These are phyloP conservation scores for Scytalidium lignicola DNA, from an alignment of 2,329 filamentous ascomycete species.

Conservation along the genomic window DNA sequence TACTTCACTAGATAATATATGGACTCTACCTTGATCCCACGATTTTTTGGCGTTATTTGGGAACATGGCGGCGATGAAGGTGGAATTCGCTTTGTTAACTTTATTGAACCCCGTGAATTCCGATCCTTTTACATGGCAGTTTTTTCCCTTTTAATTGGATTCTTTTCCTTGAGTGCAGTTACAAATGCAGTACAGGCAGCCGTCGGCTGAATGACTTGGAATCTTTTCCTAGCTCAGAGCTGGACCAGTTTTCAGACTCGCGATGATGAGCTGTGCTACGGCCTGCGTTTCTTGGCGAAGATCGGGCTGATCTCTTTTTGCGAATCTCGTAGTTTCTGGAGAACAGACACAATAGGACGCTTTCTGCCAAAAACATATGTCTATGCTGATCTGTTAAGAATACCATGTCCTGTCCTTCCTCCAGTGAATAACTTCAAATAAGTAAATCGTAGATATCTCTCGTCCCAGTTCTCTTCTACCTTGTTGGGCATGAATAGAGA, in stretches of 20 bases:
- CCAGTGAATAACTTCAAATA: too few relatives aligned
- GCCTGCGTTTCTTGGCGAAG: background rate
- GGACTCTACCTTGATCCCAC: background rate
- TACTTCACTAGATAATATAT: background rate
- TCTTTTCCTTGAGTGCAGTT: background rate
- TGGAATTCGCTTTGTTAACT: background rate
- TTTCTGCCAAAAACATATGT: constrained; percentile 16
- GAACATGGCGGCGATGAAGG: background rate
- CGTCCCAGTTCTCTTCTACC: too few relatives aligned
- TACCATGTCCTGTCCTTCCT: too few relatives aligned
- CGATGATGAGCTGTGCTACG: background rate
- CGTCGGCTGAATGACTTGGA: background rate
- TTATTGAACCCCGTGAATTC: background rate
- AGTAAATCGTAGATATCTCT: too few relatives aligned
- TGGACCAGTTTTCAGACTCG: background rate
- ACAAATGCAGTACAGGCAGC: background rate
- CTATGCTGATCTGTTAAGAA: too few relatives aligned
- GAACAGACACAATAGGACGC: constrained; percentile 21
- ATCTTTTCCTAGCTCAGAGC: too few relatives aligned
- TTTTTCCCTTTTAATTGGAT: constrained; percentile 8
- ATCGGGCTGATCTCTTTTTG: background rate
- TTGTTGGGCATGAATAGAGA: too few relatives aligned
- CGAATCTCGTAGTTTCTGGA: constrained; percentile 7
- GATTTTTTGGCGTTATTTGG: background rate
- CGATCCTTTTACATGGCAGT: constrained; percentile 1